Evolutionary conservation across 345 rosid genomes (phyloP).

Genomic region (Arabidopsis thaliana): TAIR10.1 NC_003076.8:19721501-19722000

Average conservation of each 20-base stretch:
- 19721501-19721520: neutral
- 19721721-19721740: constrained; percentile 60
- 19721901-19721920: constrained; percentile 77
- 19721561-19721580: constrained; percentile 25
- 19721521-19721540: neutral
- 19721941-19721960: constrained; percentile 86
- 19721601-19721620: constrained; percentile 6
- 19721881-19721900: constrained; percentile 92
- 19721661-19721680: constrained; percentile 60
- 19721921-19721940: constrained; percentile 91
- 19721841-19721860: constrained; percentile 66
- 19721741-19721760: constrained; percentile 60
- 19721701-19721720: constrained; percentile 50
- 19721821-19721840: neutral
- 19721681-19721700: constrained; percentile 57
- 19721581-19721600: constrained; percentile 14
- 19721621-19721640: constrained; percentile 6
- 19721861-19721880: constrained; percentile 97
- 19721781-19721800: neutral
- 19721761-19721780: constrained; percentile 53
- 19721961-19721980: constrained; percentile 91
- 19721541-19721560: constrained; percentile 13
- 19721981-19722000: constrained; percentile 94
- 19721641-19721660: constrained; percentile 13
- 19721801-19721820: neutral